Base-by-base conservation (phyloP, 129 eudicot species). In the Flaveria bidentis region DNA sequence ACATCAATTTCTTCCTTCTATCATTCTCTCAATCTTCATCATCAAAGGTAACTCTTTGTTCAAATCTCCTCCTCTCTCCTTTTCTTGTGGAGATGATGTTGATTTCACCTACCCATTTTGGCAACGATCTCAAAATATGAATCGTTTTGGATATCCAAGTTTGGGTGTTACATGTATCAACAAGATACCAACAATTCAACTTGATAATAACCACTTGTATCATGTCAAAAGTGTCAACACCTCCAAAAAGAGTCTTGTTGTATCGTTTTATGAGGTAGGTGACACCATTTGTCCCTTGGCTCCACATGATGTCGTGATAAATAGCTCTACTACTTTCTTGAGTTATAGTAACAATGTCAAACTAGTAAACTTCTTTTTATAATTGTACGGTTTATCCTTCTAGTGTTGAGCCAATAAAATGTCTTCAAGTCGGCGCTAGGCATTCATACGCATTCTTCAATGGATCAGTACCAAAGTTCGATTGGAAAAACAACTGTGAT, bases 341-440 rank as follows among this genome's bases (percentile, higher is more conserved):
- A 70, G 22, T 16, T 50, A 70, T n/a, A 16, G 16, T 26, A 70
- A 50, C 20, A 53, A 70, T 26, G 75, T 70, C 2, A 70, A 28
- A 26, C 5, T 50, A 8, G 8, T 50, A 3, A 33, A 70, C 23
- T 50, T 70, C n/a, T 50, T 50, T 16, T 17, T 70, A 70, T 9
- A 49, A 67, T 41, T 67, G 72, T 67, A 67, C 53, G 30, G 72
- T 67, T 42, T 67, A 67, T 69, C 84, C 84, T 11, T 69, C 77
- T 26, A 67, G 80, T 4, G 75, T 69, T 61, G 76, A 68, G 14
- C 61, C 73, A 2, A 75, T 81, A 57, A 81, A 81, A 66, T 81
- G 84, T 18, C 81, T 81, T 15, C 85, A 70, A 50, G 20, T 65
- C 23, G 85, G 73, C 18, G 77, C 76, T 36, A 76, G 61, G 69